Evolutionary conservation across 2,329 filamentous ascomycete genomes (phyloP), one percentile per base, ranked within the genome.

Genomic region (Polychaeton citri): DNA sequence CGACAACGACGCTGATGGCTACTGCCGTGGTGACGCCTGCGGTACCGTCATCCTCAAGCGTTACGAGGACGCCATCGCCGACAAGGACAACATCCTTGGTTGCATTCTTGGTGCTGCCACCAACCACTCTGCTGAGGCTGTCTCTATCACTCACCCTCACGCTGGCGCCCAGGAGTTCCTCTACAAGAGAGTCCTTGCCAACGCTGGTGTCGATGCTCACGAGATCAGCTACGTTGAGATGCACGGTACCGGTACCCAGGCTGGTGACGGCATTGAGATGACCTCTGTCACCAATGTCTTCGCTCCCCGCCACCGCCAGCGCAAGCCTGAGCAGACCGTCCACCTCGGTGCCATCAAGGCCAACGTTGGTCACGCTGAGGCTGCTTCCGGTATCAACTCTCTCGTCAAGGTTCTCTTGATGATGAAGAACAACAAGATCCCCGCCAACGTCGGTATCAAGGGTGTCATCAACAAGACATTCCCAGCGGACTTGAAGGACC

Each of bases 241-340:
- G 77, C 84, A 93, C 55, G 85, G 82, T 10, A 93, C 85, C 2
- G 85, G 85, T 20, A 93, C 83, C 0, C 82, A 90, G 56, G 83
- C 81, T 20, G 85, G 82, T 41, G 85, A 93, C 51, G 77, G 76
- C 6, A 80, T 76, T 3, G 86, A 94, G 55, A 87, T 88, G 79
- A 66, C 74, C 1, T 85, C 79, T 0, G 80, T 92, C 33, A 74
- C 76, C 16, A 66, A 71, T 33, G 64, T 71, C 15, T 80, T 79
- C 46, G 74, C 72, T 31, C 68, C 71, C 16, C 61, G 64, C 36
- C 57, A 67, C 44, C 60, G 63, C 30, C 63, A 67, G 48, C 65
- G 67, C 34, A 58, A 53, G 21, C 59, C 65, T 7, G 64, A 69
- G 21, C 54, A 70, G 54, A 60, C 65, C 16, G 60, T 71, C 5